phyloP scores from a whole-genome alignment of 352 stramenopile species.

The Phytophthora fragariae region DNA sequence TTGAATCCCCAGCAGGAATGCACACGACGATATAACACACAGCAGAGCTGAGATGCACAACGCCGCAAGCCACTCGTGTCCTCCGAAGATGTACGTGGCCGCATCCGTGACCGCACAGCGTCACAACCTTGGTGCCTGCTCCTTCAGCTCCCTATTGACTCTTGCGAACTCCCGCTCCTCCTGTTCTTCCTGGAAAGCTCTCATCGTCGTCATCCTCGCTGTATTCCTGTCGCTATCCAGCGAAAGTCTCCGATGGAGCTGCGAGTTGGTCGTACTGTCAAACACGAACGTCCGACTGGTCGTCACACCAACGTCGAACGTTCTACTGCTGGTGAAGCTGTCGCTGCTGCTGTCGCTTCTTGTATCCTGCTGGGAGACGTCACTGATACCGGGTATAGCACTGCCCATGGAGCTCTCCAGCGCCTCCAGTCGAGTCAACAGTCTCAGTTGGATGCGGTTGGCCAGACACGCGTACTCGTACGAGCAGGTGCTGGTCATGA shows the following conservation, averaged over 20 bases:
- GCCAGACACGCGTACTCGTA: slow-evolving; percentile 84
- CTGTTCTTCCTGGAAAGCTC: slow-evolving; percentile 39
- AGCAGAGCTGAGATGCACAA: slow-evolving; percentile 41
- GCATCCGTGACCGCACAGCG: slow-evolving; percentile 41
- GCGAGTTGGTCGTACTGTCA: slow-evolving; percentile 14
- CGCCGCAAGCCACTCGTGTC: slow-evolving; percentile 56
- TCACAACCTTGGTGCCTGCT: slow-evolving; percentile 31
- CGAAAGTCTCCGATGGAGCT: slow-evolving; percentile 32
- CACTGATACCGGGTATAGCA: slow-evolving; percentile 2
- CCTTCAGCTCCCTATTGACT: slow-evolving; percentile 41
- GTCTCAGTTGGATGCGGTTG: slow-evolving; percentile 65
- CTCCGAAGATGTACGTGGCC: slow-evolving; percentile 34
- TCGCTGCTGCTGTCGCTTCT: slow-evolving; percentile 28
- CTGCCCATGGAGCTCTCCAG: slow-evolving; percentile 33
- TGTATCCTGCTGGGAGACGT: slow-evolving; percentile 18
- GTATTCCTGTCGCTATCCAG: slow-evolving; percentile 11
- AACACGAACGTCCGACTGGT: slow-evolving; percentile 29
- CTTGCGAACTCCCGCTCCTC: slow-evolving; percentile 33
- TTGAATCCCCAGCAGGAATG: slow-evolving; percentile 45
- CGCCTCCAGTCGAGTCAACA: slow-evolving; percentile 46
- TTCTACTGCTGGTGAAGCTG: slow-evolving; percentile 25
- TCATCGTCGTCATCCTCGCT: slow-evolving; percentile 13
- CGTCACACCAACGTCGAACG: slow-evolving; percentile 19
- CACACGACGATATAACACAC: slow-evolving; percentile 37
- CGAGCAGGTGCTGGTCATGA: slow-evolving; percentile 65